A percentile compares a stretch with the other conserved stretches of the same genome.
Evolutionary conservation across 2,329 filamentous ascomycete genomes (phyloP).

Genomic region (Cercospora sp.): DNA sequence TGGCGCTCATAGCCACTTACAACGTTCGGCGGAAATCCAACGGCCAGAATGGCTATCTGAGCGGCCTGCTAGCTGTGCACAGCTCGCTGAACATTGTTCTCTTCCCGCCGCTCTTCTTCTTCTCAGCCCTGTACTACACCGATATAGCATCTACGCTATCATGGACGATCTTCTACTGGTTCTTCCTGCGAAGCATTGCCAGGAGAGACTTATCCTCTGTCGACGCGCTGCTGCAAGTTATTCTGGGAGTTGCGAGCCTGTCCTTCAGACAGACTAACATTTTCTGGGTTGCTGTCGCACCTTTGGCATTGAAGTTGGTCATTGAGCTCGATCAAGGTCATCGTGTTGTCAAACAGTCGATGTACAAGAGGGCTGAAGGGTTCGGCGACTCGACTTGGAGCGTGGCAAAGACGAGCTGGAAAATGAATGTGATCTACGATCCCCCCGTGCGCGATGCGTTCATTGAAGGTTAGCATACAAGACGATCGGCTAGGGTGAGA

Average conservation of each 20-base stretch:
- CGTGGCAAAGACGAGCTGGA: slow-evolving; percentile 41
- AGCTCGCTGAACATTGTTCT: slow-evolving; percentile 76
- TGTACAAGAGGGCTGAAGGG: slow-evolving; percentile 34
- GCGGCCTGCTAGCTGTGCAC: slow-evolving; percentile 40
- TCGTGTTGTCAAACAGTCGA: slow-evolving; percentile 46
- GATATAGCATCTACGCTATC: slow-evolving; percentile 79
- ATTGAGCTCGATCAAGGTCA: slow-evolving; percentile 56
- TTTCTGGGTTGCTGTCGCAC: slow-evolving; percentile 85
- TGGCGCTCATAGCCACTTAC: slow-evolving; percentile 33
- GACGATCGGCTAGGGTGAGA: too few relatives aligned
- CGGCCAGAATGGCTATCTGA: slow-evolving; percentile 17
- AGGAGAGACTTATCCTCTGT: slow-evolving; percentile 25
- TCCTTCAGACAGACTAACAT: slow-evolving; percentile 92
- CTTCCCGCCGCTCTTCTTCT: slow-evolving; percentile 93
- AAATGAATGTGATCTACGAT: slow-evolving; percentile 52
- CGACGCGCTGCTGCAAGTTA: slow-evolving; percentile 39
- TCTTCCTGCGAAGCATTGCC: slow-evolving; percentile 44
- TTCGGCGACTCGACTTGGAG: slow-evolving; percentile 36
- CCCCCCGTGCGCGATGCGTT: slow-evolving; percentile 51
- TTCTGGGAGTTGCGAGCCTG: slow-evolving; percentile 66
- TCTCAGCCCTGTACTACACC: slow-evolving; percentile 92
- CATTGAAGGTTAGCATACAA: slow-evolving; percentile 47
- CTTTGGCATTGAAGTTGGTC: slow-evolving; percentile 55
- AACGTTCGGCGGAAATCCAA: slow-evolving; percentile 29
- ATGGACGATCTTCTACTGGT: slow-evolving; percentile 69